Base-by-base conservation (phyloP, 2,329 filamentous ascomycete species). In the Teratosphaeria epicoccoides region DNA sequence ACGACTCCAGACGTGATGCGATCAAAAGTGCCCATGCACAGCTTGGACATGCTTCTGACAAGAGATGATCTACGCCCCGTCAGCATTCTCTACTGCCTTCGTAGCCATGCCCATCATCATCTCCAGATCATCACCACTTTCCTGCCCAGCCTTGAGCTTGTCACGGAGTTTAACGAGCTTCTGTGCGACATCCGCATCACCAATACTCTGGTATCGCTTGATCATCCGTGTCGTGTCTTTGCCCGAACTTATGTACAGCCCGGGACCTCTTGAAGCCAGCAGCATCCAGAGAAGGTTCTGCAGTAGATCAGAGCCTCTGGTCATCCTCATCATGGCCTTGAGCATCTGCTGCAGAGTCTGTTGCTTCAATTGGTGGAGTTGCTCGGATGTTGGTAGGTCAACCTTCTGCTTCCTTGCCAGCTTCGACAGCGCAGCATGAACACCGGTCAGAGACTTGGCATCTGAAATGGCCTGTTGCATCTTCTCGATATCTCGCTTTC, bases 181-280 rank as follows among this genome's bases (percentile, higher is more conserved):
- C 43, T 47, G 53, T 10, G 50, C 59, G 23, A 55, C 54, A n/a
- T 58, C 63, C 1, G 45, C 52, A 48, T 65, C 57, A 4, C 57
- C 59, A 23, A 60, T 50, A n/a, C 43, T 48, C 17, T 59, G 55
- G 24, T 59, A 64, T 46, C 57, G 58, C 51, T 61, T 63, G 45
- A 69, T 65, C 66, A 69, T 66, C 43, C 65, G 55, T 22, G 57
- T 66, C 3, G 66, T 68, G 47, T 69, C 66, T 49, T 64, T 67
- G 7, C 66, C 66, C 3, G 62, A 60, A 50, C 62, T 65, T 46
- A 68, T 60, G 47, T 62, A 68, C 22, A 68, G 40, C 0, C 59
- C 63, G 0, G 62, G 59, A 9, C 55, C 55, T 20, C 49, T 50
- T 2, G 51, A 52, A 4, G 63, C 62, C 9, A 67, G 56, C 43